phyloP scores from a whole-genome alignment of 1,139 yeast species.

The Kodamaea plutei region DNA sequence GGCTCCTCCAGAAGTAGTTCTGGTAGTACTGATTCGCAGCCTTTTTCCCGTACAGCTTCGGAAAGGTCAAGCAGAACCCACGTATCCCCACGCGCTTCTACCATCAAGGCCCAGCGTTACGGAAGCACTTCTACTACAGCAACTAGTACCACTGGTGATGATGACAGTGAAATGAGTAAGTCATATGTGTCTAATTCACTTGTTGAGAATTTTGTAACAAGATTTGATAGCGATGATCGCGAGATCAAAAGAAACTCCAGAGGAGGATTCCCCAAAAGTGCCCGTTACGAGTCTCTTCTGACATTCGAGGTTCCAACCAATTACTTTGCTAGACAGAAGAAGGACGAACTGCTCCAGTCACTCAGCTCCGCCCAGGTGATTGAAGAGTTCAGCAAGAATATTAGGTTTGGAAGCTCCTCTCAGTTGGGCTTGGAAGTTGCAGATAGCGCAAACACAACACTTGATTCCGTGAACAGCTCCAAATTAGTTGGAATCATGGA shows the following conservation, averaged over 20 bases:
- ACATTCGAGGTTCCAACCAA: constrained; percentile 14
- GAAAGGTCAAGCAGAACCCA: background rate
- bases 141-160: constrained; percentile 4
- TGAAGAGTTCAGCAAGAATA: constrained; percentile 27
- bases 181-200: constrained; percentile 4
- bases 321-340: constrained; percentile 10
- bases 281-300: constrained; percentile 6
- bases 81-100: constrained; percentile 2
- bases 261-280: constrained; percentile 1
- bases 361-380: constrained; percentile 29
- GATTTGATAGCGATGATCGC: constrained; percentile 8
- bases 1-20: background rate
- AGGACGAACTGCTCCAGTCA: constrained; percentile 24
- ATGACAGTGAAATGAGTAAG: constrained; percentile 5
- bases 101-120: background rate
- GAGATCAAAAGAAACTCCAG: background rate
- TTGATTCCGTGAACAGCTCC: background rate
- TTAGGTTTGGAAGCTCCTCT: constrained; percentile 17
- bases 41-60: background rate
- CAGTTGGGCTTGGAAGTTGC: too few relatives aligned
- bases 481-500: background rate
- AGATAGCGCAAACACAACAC: background rate
- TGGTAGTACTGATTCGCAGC: constrained; percentile 1
- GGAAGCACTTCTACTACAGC: constrained; percentile 5
- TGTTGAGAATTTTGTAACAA: constrained; percentile 8